Evolutionary conservation across 1,284 basidiomycete genomes (phyloP), one percentile per base, ranked within the genome.

Genomic region (Mixia osmundae): DNA sequence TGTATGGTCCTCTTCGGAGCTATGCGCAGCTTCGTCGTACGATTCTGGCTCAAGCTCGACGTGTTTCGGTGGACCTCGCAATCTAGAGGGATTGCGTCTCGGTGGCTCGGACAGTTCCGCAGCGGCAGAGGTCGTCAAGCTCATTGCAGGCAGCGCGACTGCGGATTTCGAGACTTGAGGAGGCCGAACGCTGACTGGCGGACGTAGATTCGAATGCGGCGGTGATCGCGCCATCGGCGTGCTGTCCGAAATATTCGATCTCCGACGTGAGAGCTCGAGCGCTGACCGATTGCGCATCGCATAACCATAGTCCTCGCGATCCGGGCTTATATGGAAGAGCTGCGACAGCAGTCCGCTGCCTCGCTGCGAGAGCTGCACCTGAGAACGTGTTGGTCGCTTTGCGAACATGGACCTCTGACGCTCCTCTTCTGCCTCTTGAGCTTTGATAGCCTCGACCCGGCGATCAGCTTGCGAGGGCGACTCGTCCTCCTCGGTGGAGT

Each of bases 391-490:
- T n/a, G n/a, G n/a, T n/a, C 73, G 61, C 56, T 79, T 82, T 39
- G 67, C 63, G 50, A 83, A 79, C 64, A 82, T 64, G 12, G 75
- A 69, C 23, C 66, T 64, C 49, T 77, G 68, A 5, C 72, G 64
- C 48, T 71, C 66, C 12, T 65, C 71, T 50, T 76, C 71, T 27
- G 21, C 14, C 33, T 25, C 22, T 22, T 22, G 21, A n/a, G n/a
- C n/a, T n/a, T n/a, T n/a, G n/a, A n/a, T n/a, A n/a, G 5, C 22
- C 19, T 22, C n/a, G 24, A 4, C 5, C 14, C 15, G 21, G 9
- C 10, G 4, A 20, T 5, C 5, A 25, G n/a, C n/a, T n/a, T 10
- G 21, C 15, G 33, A 18, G 5, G 12, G 23, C 15, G 9, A 8
- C 9, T 21, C 4, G 21, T 4, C 33, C 6, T 21, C 24, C 5